Conservation (phyloP, 192 early-diverging fungal genomes). For the Coemansia sp. region DNA sequence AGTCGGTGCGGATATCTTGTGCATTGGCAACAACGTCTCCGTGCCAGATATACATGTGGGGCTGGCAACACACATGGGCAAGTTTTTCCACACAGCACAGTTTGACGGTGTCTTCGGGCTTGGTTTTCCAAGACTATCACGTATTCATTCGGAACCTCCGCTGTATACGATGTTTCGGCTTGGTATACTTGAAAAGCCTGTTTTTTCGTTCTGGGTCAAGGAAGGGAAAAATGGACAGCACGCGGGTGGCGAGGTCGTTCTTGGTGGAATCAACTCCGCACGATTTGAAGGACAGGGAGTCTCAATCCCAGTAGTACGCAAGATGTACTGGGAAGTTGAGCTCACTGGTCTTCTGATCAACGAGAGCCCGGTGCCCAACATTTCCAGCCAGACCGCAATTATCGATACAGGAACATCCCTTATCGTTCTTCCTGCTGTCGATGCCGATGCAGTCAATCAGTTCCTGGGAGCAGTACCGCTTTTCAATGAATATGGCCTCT, state of each 20-base stretch:
- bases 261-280: slow-evolving; percentile 38
- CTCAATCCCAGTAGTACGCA: slow-evolving; percentile 54
- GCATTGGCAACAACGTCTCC: slow-evolving; percentile 42
- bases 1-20: slow-evolving; percentile 52
- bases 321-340: slow-evolving; percentile 59
- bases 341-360: slow-evolving; percentile 48
- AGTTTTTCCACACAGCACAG: slow-evolving; percentile 49
- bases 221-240: slow-evolving; percentile 41
- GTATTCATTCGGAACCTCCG: slow-evolving; percentile 48
- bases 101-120: slow-evolving; percentile 65
- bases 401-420: slow-evolving; percentile 64
- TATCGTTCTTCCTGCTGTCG: slow-evolving; percentile 47
- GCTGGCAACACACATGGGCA: slow-evolving; percentile 51
- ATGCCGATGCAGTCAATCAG: slow-evolving; percentile 47
- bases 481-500: slow-evolving; percentile 39
- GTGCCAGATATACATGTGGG: slow-evolving; percentile 53
- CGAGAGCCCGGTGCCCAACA: slow-evolving; percentile 20
- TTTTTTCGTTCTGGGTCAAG: slow-evolving; percentile 50
- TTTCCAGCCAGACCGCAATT: slow-evolving; percentile 51
- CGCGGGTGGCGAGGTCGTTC: slow-evolving; percentile 49
- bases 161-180: slow-evolving; percentile 39
- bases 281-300: slow-evolving; percentile 45
- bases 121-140: slow-evolving; percentile 54
- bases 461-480: slow-evolving; percentile 45
- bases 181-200: slow-evolving; percentile 36